Base-by-base conservation (phyloP, 441 rosid species). In the Manihot esculenta region DNA sequence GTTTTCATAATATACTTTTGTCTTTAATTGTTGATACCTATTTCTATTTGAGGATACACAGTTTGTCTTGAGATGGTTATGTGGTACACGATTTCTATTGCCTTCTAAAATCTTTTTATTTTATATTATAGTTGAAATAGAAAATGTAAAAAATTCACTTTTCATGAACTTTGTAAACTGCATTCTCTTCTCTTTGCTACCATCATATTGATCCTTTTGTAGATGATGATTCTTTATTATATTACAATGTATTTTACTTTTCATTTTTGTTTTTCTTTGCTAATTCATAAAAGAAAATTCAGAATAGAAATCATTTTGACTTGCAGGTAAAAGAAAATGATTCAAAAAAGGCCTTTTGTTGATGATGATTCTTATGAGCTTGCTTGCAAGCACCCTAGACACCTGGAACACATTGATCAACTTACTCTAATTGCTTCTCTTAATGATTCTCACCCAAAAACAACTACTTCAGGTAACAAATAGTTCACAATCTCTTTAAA, bases 271-370 rank as follows among this genome's bases (percentile, higher is more conserved):
- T 10, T 57, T n/a, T 62, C 5, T 24, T 5, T 33, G 14, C 20
- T 33, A 20, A n/a, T 2, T n/a, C 18, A 24, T 13, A 3, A 8
- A 24, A 54, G 30, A 10, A 3, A 54, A 15, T 48, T 48, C n/a
- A 48, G 51, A 47, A 48, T n/a, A 7, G 41, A 61, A 30, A 18
- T 44, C 17, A 33, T 27, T 17, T 10, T 44, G 49, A 53, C 48
- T 61, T 77, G 57, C 76, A 75, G 83, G 57, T 35, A 2, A 63
- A 74, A 30, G 35, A n/a, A 63, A 69, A 85, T 85, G 88, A 68
- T 79, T 72, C 79, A 80, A 56, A 83, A 85, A 59, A 78, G 86
- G n/a, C 56, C 86, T 51, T 77, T 71, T 59, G 24, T 33, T 62
- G 81, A 78, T 59, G 85, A 80, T 68, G 76, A 77, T 41, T 77